Conservation (phyloP, 2,329 filamentous ascomycete genomes). For the Exutisphaerella laricina region DNA sequence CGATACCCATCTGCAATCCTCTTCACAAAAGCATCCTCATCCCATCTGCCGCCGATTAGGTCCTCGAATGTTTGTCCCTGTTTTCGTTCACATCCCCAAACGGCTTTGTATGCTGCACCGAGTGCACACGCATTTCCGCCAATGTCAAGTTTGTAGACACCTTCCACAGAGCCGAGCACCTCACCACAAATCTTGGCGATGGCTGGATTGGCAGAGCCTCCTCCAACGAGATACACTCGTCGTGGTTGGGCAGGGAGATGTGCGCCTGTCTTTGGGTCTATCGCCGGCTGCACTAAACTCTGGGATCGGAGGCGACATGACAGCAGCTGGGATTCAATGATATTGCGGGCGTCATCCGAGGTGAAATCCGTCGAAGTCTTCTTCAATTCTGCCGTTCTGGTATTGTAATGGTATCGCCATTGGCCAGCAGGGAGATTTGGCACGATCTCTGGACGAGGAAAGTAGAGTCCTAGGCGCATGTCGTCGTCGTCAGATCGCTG, state of each 20-base stretch:
- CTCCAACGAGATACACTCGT: conserved; percentile 89
- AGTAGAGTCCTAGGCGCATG: conserved; percentile 88
- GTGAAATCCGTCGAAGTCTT: conserved; percentile 42
- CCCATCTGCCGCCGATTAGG: conserved; percentile 77
- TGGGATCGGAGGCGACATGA: conserved; percentile 82
- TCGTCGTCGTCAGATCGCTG: conserved; percentile 47
- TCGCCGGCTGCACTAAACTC: conserved; percentile 55
- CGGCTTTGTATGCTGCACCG: conserved; percentile 90
- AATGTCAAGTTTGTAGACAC: conserved; percentile 88
- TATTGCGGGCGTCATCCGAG: conserved; percentile 67
- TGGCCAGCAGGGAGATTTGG: conserved; percentile 81
- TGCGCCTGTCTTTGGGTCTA: conserved; percentile 40
- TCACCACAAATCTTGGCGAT: conserved; percentile 81
- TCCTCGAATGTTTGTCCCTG: conserved; percentile 68
- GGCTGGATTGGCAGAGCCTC: conserved; percentile 81
- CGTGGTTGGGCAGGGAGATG: conserved; percentile 74
- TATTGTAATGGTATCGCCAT: conserved; percentile 69
- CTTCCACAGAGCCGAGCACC: conserved; percentile 81
- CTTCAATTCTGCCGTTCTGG: conserved; percentile 43
- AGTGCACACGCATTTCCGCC: conserved; percentile 93
- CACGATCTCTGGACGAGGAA: conserved; percentile 90
- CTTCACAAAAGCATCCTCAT: conserved; percentile 74
- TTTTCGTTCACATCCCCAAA: conserved; percentile 76
- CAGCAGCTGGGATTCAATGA: conserved; percentile 91
- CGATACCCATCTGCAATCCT: conserved; percentile 78